Conservation (phyloP, 169 alveolate species). For the Plasmodium yoelii region DNA sequence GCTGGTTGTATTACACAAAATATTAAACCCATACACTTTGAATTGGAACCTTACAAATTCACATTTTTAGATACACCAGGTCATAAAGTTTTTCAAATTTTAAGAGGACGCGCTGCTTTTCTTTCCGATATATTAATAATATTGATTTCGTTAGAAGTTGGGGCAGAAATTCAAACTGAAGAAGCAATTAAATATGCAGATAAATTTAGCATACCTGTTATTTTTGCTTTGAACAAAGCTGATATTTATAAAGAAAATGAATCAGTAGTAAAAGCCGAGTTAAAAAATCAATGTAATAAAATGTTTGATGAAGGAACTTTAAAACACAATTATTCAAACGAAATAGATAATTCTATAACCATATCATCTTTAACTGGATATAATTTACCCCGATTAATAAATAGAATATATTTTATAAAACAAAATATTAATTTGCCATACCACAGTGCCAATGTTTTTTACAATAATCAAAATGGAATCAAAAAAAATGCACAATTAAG, state of each 20-base stretch:
- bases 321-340: constrained; percentile 61
- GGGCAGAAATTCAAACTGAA: constrained; percentile 84
- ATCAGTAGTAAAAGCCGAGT: constrained; percentile 82
- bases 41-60: constrained; percentile 56
- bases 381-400: constrained; percentile 41
- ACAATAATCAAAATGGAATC: constrained; percentile 13
- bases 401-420: constrained; percentile 48
- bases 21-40: constrained; percentile 73
- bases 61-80: constrained; percentile 89
- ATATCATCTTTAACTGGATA: constrained; percentile 81
- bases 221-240: constrained; percentile 84
- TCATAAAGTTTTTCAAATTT: constrained; percentile 82
- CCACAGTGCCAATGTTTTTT: constrained; percentile 31
- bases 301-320: constrained; percentile 79
- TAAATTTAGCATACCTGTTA: constrained; percentile 82
- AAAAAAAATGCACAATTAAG: not conserved
- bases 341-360: constrained; percentile 78
- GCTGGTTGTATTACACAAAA: constrained; percentile 80
- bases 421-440: constrained; percentile 72
- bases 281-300: constrained; percentile 75
- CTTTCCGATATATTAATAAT: constrained; percentile 85
- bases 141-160: constrained; percentile 83
- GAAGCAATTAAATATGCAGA: constrained; percentile 88
- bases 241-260: constrained; percentile 80
- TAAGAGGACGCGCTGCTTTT: constrained; percentile 87